Conservation (phyloP, 176 grass and related monocot species). For the Zoysia japonica region DNA sequence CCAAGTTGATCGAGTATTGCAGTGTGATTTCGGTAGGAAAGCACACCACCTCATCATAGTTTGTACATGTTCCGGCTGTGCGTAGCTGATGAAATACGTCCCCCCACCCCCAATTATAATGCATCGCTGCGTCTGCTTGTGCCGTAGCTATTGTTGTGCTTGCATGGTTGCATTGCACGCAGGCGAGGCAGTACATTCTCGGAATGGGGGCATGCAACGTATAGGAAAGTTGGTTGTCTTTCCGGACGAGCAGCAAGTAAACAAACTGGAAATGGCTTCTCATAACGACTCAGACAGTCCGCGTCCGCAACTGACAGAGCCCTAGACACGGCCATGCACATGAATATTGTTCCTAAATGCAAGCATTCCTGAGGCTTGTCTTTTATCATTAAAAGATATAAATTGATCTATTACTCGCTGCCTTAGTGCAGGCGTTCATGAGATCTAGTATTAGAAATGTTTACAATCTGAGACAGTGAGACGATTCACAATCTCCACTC, state of each 20-base stretch:
- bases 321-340: too few relatives aligned
- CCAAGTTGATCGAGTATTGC: background rate
- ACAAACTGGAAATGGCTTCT: constrained; percentile 27
- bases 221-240: constrained; percentile 26
- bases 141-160: constrained; percentile 40
- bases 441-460: too few relatives aligned
- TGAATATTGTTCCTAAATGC: background rate
- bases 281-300: constrained; percentile 34
- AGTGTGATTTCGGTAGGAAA: background rate
- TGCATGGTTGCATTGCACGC: constrained; percentile 40
- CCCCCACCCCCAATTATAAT: too few relatives aligned
- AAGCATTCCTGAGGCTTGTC: background rate
- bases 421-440: too few relatives aligned
- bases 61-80: background rate
- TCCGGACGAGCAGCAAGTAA: constrained; percentile 44
- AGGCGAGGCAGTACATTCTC: background rate
- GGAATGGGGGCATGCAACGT: constrained; percentile 45
- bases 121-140: constrained; percentile 30
- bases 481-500: too few relatives aligned
- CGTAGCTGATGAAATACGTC: too few relatives aligned
- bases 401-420: too few relatives aligned
- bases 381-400: background rate
- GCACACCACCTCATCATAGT: background rate
- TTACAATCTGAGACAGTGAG: too few relatives aligned
- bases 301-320: background rate